Base-by-base conservation (phyloP, 306 rosid species). In the Cucurbita argyrosperma region DNA sequence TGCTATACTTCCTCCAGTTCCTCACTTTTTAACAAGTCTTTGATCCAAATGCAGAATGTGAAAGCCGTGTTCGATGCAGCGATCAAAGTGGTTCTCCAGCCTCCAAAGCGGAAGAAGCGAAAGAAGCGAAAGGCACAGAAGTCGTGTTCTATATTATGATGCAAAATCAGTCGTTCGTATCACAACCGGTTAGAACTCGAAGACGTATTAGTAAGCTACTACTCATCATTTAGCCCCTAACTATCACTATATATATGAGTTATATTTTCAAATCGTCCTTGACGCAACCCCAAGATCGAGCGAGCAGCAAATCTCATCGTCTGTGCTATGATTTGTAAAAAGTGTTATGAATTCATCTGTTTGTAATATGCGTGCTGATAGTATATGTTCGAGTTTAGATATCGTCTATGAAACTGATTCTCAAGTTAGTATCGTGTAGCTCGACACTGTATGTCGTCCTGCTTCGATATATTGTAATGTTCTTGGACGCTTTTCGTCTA, bases 1-100 rank as follows among this genome's bases (percentile, higher is more conserved):
- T 53, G 76, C 40, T 23, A 77, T 73, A 10, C 53, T 51, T 26
- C 26, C 8, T 23, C 35, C 2, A 6, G 0, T 18, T 13, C 54
- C 37, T 59, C 70, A 16, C 67, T 47, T 58, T 18, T 16, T 71
- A 37, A 37, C 76, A 2, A 71, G 1, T 15, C 39, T 42, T 58
- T 60, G 45, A 62, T 18, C 74, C 77, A 43, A 72, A 63, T 85
- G 71, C 92, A 93, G 97, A 93, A 93, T 76, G 97, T 90, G 83
- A 93, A 90, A 82, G 97, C 96, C 16, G 97, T 93, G 79, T 94
- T 90, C 30, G 98, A 94, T 56, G 92, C 96, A 3, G 96, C 98
- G 58, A 90, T 94, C 76, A 89, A 94, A 83, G 90, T 89, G 82
- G 98, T 94, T 82, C 95, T 94, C 77, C 98, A 86, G 83, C 98